Percentiles rank a stretch among this genome's conserved stretches.
Evolutionary conservation across 345 rosid species (phyloP).

Genomic region (Gossypium australe): DNA sequence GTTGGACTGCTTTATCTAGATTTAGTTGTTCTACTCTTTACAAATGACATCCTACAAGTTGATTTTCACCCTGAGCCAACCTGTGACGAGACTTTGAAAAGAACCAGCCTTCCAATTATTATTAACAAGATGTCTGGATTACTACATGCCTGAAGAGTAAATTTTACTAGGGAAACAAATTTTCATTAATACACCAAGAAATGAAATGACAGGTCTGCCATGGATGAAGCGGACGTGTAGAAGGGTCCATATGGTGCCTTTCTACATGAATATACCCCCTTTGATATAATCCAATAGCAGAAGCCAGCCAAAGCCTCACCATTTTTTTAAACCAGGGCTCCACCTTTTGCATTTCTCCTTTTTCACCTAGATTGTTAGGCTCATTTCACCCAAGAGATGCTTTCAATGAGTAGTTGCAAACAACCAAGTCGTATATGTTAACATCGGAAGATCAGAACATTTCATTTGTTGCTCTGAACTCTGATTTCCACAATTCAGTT

Average conservation of each 20-base stretch:
- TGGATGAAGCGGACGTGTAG: conserved; percentile 9
- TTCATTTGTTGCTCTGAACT: not conserved
- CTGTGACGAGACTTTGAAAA: too few species aligned
- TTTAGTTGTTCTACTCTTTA: not conserved
- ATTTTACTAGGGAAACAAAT: not conserved
- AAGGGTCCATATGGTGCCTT: conserved; percentile 13
- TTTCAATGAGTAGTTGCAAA: conserved; percentile 7
- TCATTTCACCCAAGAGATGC: conserved; percentile 10
- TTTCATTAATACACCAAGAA: not conserved
- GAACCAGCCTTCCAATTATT: not conserved
- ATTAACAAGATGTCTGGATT: too few species aligned
- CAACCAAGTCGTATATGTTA: not conserved
- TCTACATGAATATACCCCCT: conserved; percentile 8
- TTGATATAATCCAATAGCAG: not conserved
- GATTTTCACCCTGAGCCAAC: not conserved
- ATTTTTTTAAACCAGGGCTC: not conserved
- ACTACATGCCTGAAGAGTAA: not conserved
- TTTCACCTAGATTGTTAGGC: conserved; percentile 6
- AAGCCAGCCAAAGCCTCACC: conserved; percentile 10
- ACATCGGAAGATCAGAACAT: not conserved
- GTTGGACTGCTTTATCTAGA: too few species aligned
- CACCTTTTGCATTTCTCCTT: not conserved
- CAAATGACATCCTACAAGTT: not conserved
- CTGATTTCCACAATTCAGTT: not conserved
- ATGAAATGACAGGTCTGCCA: not conserved